A percentile compares a stretch with the other conserved stretches of the same genome.
phyloP scores from a whole-genome alignment of 257 asterid genomes.

The Penstemon davidsonii region DNA sequence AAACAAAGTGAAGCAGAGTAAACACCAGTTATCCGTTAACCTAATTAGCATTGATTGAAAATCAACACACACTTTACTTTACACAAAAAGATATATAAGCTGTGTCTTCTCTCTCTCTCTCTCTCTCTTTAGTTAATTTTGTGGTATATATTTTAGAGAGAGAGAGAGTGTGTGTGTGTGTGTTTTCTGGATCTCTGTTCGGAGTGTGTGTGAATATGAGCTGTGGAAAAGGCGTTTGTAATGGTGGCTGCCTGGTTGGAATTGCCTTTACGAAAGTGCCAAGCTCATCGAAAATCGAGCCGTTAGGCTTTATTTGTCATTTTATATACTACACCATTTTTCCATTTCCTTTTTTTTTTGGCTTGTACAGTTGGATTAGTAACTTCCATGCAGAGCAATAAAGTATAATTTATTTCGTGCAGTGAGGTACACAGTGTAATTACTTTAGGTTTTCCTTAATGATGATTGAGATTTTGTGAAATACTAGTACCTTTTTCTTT shows the following conservation, averaged over 20 bases:
- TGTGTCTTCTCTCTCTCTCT: constrained; percentile 4
- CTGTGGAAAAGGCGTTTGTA: constrained; percentile 22
- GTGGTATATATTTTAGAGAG: neutral
- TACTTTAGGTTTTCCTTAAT: too few relatives aligned
- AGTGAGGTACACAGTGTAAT: too few relatives aligned
- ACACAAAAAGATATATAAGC: neutral
- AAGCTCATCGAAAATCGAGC: constrained; percentile 30
- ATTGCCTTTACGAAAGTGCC: constrained; percentile 7
- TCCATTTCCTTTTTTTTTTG: neutral
- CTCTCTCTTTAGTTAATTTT: too few relatives aligned
- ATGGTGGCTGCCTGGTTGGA: neutral
- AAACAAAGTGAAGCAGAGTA: constrained; percentile 40
- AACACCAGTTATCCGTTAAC: constrained; percentile 30
- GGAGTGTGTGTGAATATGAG: constrained; percentile 6
- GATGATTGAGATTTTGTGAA: too few relatives aligned
- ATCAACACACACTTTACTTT: constrained; percentile 21
- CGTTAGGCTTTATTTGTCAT: constrained; percentile 23
- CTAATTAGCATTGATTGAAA: constrained; percentile 54
- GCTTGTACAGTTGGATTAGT: neutral
- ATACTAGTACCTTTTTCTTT: too few relatives aligned
- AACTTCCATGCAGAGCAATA: too few relatives aligned
- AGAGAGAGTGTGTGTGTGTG: neutral
- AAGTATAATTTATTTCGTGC: too few relatives aligned
- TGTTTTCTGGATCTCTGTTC: constrained; percentile 16
- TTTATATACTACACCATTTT: neutral